Evolutionary conservation across 2,329 filamentous ascomycete species (phyloP).

Genomic region (Xylaria digitata): DNA sequence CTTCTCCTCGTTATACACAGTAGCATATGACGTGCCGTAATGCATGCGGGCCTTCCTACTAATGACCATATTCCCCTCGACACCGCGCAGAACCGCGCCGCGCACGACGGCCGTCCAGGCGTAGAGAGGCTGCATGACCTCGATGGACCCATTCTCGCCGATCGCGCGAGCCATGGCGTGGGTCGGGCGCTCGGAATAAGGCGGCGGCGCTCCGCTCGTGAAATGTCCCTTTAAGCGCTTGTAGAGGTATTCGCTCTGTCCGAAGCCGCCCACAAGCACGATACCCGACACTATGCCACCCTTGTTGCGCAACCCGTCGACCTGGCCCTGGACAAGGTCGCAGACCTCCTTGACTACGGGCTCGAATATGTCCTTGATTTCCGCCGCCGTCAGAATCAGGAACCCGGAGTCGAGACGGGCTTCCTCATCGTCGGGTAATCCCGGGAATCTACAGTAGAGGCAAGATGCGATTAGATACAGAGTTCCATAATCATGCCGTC

Average conservation of each 20-base stretch:
- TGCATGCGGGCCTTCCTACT: conserved; percentile 79
- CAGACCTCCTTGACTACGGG: conserved; percentile 78
- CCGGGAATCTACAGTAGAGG: conserved; percentile 67
- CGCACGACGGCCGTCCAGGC: conserved; percentile 85
- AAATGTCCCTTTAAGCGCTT: conserved; percentile 77
- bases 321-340: conserved; percentile 75
- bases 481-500: neutral
- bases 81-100: conserved; percentile 77
- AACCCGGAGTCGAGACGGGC: conserved; percentile 81
- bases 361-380: conserved; percentile 79
- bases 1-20: conserved; percentile 80
- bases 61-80: conserved; percentile 84
- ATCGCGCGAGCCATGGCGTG: conserved; percentile 65
- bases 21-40: conserved; percentile 85
- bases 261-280: conserved; percentile 83
- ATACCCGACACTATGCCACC: conserved; percentile 77
- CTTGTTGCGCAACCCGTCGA: conserved; percentile 70
- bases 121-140: conserved; percentile 85
- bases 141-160: conserved; percentile 67
- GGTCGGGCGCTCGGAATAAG: conserved; percentile 76
- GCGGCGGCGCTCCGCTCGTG: conserved; percentile 65
- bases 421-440: conserved; percentile 79
- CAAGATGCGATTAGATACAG: conserved; percentile 11
- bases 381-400: conserved; percentile 74
- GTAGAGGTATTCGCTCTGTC: conserved; percentile 82